Conservation (phyloP, 2,329 filamentous ascomycete genomes). For the Trematosphaeria pertusa region DNA sequence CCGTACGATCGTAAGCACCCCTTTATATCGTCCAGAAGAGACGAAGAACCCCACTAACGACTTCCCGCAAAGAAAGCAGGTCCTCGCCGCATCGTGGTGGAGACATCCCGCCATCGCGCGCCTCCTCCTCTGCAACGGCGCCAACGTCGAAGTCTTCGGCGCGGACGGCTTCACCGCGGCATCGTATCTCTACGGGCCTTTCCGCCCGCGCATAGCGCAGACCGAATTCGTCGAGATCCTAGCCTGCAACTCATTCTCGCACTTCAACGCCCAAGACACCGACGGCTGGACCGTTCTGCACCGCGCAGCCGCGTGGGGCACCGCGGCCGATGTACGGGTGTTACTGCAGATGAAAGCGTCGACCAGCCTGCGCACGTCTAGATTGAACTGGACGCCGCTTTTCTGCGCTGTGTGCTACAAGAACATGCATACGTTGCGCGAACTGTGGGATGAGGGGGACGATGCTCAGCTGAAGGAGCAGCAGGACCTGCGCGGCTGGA, state of each 20-base stretch:
- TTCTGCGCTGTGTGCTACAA: constrained; percentile 12
- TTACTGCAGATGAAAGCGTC: constrained; percentile 3
- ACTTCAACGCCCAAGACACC: constrained; percentile 12
- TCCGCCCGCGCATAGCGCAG: neutral
- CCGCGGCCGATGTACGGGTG: constrained; percentile 1
- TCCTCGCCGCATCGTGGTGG: constrained; percentile 3
- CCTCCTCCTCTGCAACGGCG: constrained; percentile 3
- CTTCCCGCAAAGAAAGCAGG: too few species aligned
- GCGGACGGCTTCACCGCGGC: constrained; percentile 5
- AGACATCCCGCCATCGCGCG: constrained; percentile 9
- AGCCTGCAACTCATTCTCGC: constrained; percentile 10
- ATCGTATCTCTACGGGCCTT: constrained; percentile 1
- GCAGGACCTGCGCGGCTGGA: constrained; percentile 17
- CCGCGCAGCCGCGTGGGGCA: constrained; percentile 14
- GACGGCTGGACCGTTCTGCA: constrained; percentile 13
- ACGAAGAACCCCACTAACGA: too few species aligned
- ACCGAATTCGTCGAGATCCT: constrained; percentile 14
- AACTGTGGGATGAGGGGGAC: neutral
- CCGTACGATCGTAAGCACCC: constrained; percentile 5
- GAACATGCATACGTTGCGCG: constrained; percentile 9
- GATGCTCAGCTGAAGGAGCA: neutral
- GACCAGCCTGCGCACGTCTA: neutral
- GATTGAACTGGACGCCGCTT: constrained; percentile 10
- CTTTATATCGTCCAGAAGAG: too few species aligned
- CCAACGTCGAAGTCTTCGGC: constrained; percentile 6